Evolutionary conservation across 2,329 filamentous ascomycete species (phyloP).

Genomic region (Penicillium sclerotiorum): DNA sequence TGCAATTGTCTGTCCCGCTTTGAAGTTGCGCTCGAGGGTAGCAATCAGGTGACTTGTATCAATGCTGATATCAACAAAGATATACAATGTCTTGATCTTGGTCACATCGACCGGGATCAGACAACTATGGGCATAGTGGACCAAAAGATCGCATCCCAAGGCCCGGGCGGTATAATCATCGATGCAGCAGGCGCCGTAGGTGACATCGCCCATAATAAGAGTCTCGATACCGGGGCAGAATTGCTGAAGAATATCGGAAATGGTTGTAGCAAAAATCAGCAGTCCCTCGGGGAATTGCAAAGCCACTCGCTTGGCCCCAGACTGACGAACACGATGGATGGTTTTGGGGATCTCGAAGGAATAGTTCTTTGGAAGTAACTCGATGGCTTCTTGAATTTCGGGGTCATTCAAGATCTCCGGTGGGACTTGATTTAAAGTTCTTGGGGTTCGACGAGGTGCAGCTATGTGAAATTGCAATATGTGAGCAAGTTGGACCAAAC

Average conservation of each 20-base stretch:
- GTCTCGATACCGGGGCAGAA: slow-evolving; percentile 93
- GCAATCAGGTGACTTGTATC: slow-evolving; percentile 85
- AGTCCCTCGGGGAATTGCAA: slow-evolving; percentile 98
- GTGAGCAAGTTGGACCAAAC: no score
- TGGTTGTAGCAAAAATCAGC: slow-evolving; percentile 92
- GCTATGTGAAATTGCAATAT: slow-evolving; percentile 61
- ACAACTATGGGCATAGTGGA: slow-evolving; percentile 97
- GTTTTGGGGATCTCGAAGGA: slow-evolving; percentile 99
- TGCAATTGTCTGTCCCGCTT: slow-evolving; percentile 80
- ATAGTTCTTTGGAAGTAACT: slow-evolving; percentile 90
- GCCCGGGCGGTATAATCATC: slow-evolving; percentile 97
- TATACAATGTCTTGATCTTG: slow-evolving; percentile 94
- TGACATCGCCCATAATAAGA: slow-evolving; percentile 98
- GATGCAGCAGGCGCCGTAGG: slow-evolving; percentile 97
- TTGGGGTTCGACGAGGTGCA: slow-evolving; percentile 70
- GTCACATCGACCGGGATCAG: slow-evolving; percentile 95
- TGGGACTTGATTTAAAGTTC: slow-evolving; percentile 89
- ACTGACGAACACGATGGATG: slow-evolving; percentile 85
- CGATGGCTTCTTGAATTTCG: slow-evolving; percentile 83
- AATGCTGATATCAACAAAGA: slow-evolving; percentile 97
- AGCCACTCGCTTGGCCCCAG: slow-evolving; percentile 78
- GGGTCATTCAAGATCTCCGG: slow-evolving; percentile 81
- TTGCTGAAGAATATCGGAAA: slow-evolving; percentile 91
- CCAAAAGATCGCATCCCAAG: slow-evolving; percentile 87
- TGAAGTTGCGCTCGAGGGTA: slow-evolving; percentile 86